Percentiles rank a stretch among this genome's conserved stretches.
Conservation (phyloP, 2,329 filamentous ascomycete genomes). For the Nothophoma quercina region DNA sequence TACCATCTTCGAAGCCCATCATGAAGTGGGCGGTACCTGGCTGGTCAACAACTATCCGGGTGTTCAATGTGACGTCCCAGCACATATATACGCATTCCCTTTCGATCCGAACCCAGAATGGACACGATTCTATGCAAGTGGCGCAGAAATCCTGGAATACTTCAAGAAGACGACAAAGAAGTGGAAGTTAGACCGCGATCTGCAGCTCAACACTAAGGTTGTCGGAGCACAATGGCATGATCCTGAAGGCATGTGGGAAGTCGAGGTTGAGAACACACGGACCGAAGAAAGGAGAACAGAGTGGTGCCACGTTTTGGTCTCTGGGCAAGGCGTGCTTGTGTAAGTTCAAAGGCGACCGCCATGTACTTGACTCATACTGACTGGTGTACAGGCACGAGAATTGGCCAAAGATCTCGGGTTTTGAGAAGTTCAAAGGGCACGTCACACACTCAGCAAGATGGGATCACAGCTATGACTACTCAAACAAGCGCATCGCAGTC, state of each 20-base stretch:
- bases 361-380: slow-evolving; percentile 18
- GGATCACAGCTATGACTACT: slow-evolving; percentile 50
- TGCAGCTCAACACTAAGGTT: slow-evolving; percentile 41
- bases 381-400: slow-evolving; percentile 21
- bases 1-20: slow-evolving; percentile 37
- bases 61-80: slow-evolving; percentile 48
- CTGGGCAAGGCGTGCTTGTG: slow-evolving; percentile 34
- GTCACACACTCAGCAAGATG: slow-evolving; percentile 63
- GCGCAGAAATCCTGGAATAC: slow-evolving; percentile 52
- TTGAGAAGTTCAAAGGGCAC: slow-evolving; percentile 58
- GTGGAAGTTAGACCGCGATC: slow-evolving; percentile 46
- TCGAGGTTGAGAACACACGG: slow-evolving; percentile 38
- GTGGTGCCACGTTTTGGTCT: slow-evolving; percentile 27
- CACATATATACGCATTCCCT: slow-evolving; percentile 43
- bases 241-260: slow-evolving; percentile 45
- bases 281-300: slow-evolving; percentile 19
- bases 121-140: slow-evolving; percentile 49
- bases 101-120: slow-evolving; percentile 54
- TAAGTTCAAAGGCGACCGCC: slow-evolving; percentile 5
- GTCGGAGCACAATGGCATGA: slow-evolving; percentile 50
- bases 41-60: slow-evolving; percentile 48
- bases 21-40: slow-evolving; percentile 49
- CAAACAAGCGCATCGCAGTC: slow-evolving; percentile 29
- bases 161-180: slow-evolving; percentile 49
- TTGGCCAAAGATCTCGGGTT: slow-evolving; percentile 57